These are phyloP conservation scores for Rhynchosporium secalis DNA, from an alignment of 2,329 filamentous ascomycete genomes.

Conservation along the genomic window DNA sequence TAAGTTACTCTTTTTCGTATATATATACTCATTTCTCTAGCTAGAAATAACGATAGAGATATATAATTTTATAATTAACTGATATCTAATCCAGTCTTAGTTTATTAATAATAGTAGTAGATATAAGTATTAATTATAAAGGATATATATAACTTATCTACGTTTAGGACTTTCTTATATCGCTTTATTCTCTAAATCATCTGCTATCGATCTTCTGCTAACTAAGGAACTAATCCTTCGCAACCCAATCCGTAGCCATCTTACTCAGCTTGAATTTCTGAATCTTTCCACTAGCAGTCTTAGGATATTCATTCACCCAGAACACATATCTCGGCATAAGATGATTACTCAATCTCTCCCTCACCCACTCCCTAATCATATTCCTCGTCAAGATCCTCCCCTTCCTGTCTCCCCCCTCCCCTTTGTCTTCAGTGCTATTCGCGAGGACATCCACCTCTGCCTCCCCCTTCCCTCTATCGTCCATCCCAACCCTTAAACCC, in stretches of 20 bases:
- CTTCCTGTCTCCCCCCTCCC: constrained; percentile 2
- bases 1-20: no score
- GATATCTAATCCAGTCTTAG: no score
- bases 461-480: constrained; percentile 35
- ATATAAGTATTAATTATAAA: no score
- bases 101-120: no score
- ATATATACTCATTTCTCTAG: no score
- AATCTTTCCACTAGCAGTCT: constrained; percentile 95
- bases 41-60: no score
- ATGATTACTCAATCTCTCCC: constrained; percentile 65
- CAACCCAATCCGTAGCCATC: constrained; percentile 43
- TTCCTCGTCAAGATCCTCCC: constrained; percentile 50
- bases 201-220: no score
- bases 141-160: no score
- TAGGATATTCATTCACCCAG: constrained; percentile 81
- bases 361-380: constrained; percentile 71
- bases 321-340: constrained; percentile 90
- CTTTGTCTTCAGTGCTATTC: neutral
- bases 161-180: no score
- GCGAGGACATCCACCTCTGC: constrained; percentile 13
- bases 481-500: constrained; percentile 35
- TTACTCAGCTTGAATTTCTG: constrained; percentile 88
- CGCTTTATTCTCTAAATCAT: no score
- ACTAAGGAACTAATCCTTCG: constrained; percentile 32
- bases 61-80: no score